A percentile compares a stretch with the other conserved stretches of the same genome.
Conservation (phyloP, 257 asterid species). For the Paraleonurus japonicus region DNA sequence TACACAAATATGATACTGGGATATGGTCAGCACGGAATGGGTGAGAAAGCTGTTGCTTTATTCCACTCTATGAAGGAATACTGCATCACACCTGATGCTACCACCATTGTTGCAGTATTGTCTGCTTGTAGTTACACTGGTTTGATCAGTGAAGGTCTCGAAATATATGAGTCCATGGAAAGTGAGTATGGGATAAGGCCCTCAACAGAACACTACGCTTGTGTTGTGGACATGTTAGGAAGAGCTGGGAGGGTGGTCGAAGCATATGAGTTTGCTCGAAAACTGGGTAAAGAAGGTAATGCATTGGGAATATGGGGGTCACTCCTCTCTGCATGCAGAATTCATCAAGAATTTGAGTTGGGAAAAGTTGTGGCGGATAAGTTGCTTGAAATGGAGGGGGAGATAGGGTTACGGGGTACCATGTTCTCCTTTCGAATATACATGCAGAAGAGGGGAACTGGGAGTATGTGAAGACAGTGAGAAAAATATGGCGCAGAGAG, state of each 20-base stretch:
- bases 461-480: slow-evolving; percentile 56
- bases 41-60: slow-evolving; percentile 57
- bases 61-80: slow-evolving; percentile 53
- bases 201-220: slow-evolving; percentile 66
- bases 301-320: slow-evolving; percentile 81
- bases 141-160: slow-evolving; percentile 63
- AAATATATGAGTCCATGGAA: slow-evolving; percentile 64
- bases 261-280: slow-evolving; percentile 62
- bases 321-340: slow-evolving; percentile 71
- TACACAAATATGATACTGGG: slow-evolving; percentile 89
- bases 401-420: slow-evolving; percentile 53
- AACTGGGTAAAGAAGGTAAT: slow-evolving; percentile 54
- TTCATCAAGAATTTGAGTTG: slow-evolving; percentile 64
- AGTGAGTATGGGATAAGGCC: slow-evolving; percentile 55
- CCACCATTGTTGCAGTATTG: slow-evolving; percentile 64
- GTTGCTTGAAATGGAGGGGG: slow-evolving; percentile 57
- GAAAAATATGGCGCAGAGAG: slow-evolving; percentile 61
- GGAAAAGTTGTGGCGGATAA: slow-evolving; percentile 73
- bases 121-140: slow-evolving; percentile 87
- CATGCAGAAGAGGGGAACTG: slow-evolving; percentile 88
- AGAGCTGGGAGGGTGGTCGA: slow-evolving; percentile 83
- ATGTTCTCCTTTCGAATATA: slow-evolving; percentile 76
- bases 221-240: slow-evolving; percentile 85
- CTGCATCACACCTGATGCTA: slow-evolving; percentile 50
- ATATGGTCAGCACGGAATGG: slow-evolving; percentile 91